Conservation (phyloP, 2,329 filamentous ascomycete genomes). For the Penicillium sp. region DNA sequence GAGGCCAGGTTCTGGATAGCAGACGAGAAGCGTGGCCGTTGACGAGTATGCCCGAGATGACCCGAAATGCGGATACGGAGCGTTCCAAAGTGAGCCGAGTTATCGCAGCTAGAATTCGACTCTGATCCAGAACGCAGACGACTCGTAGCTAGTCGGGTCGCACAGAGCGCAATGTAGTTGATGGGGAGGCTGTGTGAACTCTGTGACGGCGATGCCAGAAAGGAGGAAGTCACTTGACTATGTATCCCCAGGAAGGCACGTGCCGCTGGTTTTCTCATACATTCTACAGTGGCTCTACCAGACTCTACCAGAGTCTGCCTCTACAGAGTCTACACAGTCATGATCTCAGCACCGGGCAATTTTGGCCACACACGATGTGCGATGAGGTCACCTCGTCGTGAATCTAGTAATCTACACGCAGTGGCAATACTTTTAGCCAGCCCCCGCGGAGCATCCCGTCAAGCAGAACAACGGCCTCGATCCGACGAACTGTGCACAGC, state of each 20-base stretch:
- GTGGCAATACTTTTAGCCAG: slow-evolving; percentile 2
- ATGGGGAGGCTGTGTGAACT: too few species aligned
- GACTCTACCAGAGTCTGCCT: not conserved
- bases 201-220: too few species aligned
- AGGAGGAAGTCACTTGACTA: slow-evolving; percentile 1
- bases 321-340: not conserved
- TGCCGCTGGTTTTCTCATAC: not conserved
- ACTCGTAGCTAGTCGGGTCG: not conserved
- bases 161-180: too few species aligned
- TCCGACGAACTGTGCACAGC: not conserved
- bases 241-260: not conserved
- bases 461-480: not conserved
- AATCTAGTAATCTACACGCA: too few species aligned
- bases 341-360: not conserved
- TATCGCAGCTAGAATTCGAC: not conserved
- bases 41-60: slow-evolving; percentile 10
- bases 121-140: slow-evolving; percentile 3
- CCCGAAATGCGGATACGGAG: slow-evolving; percentile 12
- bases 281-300: not conserved
- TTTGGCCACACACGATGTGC: slow-evolving; percentile 1
- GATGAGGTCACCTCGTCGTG: not conserved
- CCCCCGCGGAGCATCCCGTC: slow-evolving; percentile 1
- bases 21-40: not conserved
- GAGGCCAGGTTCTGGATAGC: slow-evolving; percentile 12
- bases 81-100: slow-evolving; percentile 2